Percentiles rank a stretch among this genome's conserved stretches.
phyloP scores from a whole-genome alignment of 2,329 filamentous ascomycete species.

The Kalaharituber pfeilii region DNA sequence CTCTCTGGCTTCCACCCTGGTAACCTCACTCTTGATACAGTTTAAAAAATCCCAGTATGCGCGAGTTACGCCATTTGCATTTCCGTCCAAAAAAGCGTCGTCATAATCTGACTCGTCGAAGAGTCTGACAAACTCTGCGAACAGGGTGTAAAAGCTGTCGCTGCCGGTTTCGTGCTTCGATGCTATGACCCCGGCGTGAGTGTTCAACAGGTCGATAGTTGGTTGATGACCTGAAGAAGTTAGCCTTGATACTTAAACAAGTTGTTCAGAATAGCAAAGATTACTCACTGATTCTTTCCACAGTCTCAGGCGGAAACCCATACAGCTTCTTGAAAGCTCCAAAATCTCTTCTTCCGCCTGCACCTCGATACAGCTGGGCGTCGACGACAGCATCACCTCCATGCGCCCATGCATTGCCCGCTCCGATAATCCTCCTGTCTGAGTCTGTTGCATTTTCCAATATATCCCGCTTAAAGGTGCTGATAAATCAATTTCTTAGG shows the following conservation, averaged over 20 bases:
- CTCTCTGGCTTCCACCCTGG: too few species aligned
- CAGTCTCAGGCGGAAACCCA: neutral
- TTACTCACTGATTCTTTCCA: constrained; percentile 6
- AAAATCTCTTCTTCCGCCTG: neutral
- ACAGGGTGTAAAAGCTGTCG: constrained; percentile 2
- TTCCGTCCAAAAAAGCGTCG: constrained; percentile 7
- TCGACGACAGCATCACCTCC: neutral
- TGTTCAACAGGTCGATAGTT: constrained; percentile 5
- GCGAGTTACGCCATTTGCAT: constrained; percentile 1
- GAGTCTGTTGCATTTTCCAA: too few species aligned
- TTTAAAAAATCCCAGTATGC: constrained; percentile 6
- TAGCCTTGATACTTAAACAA: neutral
- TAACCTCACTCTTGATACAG: constrained; percentile 3
- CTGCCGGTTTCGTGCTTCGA: constrained; percentile 6
- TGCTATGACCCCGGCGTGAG: constrained; percentile 2
- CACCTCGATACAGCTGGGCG: neutral
- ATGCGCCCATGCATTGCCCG: neutral
- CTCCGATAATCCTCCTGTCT: too few species aligned
- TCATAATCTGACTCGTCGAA: constrained; percentile 7
- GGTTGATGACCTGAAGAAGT: constrained; percentile 4
- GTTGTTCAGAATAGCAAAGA: constrained; percentile 2
- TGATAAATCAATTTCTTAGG: constrained; percentile 7
- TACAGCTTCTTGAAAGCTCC: too few species aligned
- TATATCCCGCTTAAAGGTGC: constrained; percentile 10
- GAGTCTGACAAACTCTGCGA: constrained; percentile 6